Evolutionary conservation across 106 monocot genomes (phyloP).

Genomic region (Dioscorea zingiberensis): DNA sequence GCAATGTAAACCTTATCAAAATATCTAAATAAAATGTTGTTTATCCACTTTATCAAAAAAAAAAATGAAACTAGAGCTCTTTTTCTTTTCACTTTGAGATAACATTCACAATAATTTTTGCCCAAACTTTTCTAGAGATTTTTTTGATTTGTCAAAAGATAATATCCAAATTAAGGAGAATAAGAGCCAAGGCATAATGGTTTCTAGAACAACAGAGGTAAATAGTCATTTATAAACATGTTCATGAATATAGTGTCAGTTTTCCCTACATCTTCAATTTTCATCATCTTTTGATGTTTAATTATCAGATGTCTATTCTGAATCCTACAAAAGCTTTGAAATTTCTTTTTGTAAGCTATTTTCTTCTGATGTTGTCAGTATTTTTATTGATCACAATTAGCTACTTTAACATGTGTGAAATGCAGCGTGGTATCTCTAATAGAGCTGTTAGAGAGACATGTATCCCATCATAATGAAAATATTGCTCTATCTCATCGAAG

Average conservation of each 20-base stretch:
- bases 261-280: background rate
- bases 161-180: constrained; percentile 79
- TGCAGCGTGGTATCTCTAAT: constrained; percentile 79
- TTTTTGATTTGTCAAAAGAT: constrained; percentile 86
- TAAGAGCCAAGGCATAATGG: constrained; percentile 57
- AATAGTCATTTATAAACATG: background rate
- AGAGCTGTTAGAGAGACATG: constrained; percentile 86
- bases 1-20: too few relatives aligned
- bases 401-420: background rate
- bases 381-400: background rate
- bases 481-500: too few relatives aligned
- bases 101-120: too few relatives aligned
- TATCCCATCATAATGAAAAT: constrained; percentile 28
- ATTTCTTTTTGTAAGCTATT: constrained; percentile 54
- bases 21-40: too few relatives aligned
- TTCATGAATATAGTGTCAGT: too few relatives aligned
- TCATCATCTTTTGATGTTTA: background rate
- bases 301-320: constrained; percentile 42
- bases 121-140: constrained; percentile 43
- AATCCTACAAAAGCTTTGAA: constrained; percentile 50
- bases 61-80: too few relatives aligned
- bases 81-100: too few relatives aligned
- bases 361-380: background rate
- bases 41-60: too few relatives aligned
- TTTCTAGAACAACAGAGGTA: constrained; percentile 77